A percentile compares a stretch with the other conserved stretches of the same genome.
These are phyloP conservation scores for Closterium sp. DNA, from an alignment of 139 green algal genomes.

Conservation along the genomic window DNA sequence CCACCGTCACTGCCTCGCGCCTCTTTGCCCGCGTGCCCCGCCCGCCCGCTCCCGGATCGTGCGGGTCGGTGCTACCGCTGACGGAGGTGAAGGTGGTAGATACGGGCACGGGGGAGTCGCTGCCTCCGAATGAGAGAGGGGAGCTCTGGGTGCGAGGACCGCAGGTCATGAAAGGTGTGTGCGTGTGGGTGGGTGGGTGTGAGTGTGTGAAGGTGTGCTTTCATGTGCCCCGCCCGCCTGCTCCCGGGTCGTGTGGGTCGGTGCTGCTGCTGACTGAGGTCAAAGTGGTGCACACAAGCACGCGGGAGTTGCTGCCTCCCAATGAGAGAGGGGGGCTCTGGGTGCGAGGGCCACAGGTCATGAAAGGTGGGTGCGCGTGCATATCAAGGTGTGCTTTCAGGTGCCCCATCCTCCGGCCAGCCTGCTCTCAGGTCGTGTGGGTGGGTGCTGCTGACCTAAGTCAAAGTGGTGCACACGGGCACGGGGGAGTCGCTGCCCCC, in stretches of 20 bases:
- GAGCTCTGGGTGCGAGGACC: slow-evolving; percentile 58
- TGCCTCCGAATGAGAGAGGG: slow-evolving; percentile 33
- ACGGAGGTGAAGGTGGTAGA: slow-evolving; percentile 52
- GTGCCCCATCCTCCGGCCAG: too few relatives aligned
- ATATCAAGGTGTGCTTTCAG: too few relatives aligned
- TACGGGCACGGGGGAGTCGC: slow-evolving; percentile 24
- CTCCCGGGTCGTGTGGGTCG: neutral
- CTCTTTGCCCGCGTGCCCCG: slow-evolving; percentile 15
- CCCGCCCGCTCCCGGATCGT: slow-evolving; percentile 41
- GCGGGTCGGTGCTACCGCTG: neutral
- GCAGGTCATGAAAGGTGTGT: slow-evolving; percentile 51
- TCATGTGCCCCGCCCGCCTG: slow-evolving; percentile 13
- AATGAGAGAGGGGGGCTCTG: slow-evolving; percentile 52
- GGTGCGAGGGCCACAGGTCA: neutral
- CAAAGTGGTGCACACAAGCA: slow-evolving; percentile 47
- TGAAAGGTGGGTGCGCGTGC: too few relatives aligned
- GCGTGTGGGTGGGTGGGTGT: too few relatives aligned
- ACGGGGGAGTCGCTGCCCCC: slow-evolving; percentile 27
- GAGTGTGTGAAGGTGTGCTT: too few relatives aligned
- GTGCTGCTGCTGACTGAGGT: slow-evolving; percentile 18
- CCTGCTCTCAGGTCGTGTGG: too few relatives aligned
- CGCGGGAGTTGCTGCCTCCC: slow-evolving; percentile 24
- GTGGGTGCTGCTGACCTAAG: slow-evolving; percentile 7
- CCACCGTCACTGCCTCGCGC: neutral
- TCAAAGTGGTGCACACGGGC: slow-evolving; percentile 45